Conservation (phyloP, 2,329 filamentous ascomycete species). For the Hymenoscyphus linearis region DNA sequence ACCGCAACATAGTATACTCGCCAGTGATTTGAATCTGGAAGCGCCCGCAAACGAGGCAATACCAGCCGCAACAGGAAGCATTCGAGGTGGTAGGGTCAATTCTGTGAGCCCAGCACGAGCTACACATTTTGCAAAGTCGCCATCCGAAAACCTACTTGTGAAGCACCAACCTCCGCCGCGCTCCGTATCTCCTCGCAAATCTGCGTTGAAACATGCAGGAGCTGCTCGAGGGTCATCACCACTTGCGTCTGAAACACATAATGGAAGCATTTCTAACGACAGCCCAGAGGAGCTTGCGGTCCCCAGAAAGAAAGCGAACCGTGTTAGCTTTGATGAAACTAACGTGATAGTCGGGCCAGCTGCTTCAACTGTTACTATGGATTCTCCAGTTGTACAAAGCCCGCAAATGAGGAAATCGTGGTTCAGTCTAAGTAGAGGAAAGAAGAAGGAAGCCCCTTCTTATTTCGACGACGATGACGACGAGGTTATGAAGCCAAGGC, state of each 20-base stretch:
- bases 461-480: slow-evolving; percentile 62
- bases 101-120: slow-evolving; percentile 59
- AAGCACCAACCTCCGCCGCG: slow-evolving; percentile 65
- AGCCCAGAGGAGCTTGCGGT: slow-evolving; percentile 24
- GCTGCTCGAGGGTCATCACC: slow-evolving; percentile 47
- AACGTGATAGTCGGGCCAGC: slow-evolving; percentile 49
- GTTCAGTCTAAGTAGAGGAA: slow-evolving; percentile 46
- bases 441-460: slow-evolving; percentile 44
- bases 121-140: slow-evolving; percentile 59
- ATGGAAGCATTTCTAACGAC: slow-evolving; percentile 34
- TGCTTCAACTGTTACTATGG: slow-evolving; percentile 34
- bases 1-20: slow-evolving; percentile 18
- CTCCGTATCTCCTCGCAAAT: slow-evolving; percentile 72
- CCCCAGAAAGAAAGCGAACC: slow-evolving; percentile 56
- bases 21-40: slow-evolving; percentile 22
- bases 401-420: slow-evolving; percentile 43
- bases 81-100: slow-evolving; percentile 32
- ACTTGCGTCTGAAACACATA: slow-evolving; percentile 32
- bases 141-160: slow-evolving; percentile 46
- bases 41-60: slow-evolving; percentile 13
- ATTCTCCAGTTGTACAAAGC: slow-evolving; percentile 37
- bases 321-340: slow-evolving; percentile 73
- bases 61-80: slow-evolving; percentile 21
- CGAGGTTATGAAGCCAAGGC: slow-evolving; percentile 67
- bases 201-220: slow-evolving; percentile 63